Evolutionary conservation across 192 early-diverging fungal species (phyloP).

Genomic region (Neocallimastix lanati): DNA sequence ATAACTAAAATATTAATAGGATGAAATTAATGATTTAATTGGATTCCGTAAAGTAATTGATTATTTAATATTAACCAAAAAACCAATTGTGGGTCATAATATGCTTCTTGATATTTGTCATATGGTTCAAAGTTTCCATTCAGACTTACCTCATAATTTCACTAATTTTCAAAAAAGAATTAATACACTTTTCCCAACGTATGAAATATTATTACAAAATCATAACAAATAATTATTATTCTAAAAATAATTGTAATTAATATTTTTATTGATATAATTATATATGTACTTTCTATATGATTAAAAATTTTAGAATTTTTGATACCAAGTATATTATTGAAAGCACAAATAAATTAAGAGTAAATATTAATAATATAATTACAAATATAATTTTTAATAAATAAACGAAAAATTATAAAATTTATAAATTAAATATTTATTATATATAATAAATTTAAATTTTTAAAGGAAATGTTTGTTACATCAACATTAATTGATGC

Average conservation of each 20-base stretch:
- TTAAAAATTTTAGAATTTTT: slow-evolving; percentile 23
- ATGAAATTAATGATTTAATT: slow-evolving; percentile 24
- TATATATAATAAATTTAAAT: slow-evolving; percentile 3
- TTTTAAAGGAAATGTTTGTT: slow-evolving; percentile 9
- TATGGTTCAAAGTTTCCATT: slow-evolving; percentile 53
- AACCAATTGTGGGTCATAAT: slow-evolving; percentile 80
- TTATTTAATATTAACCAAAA: slow-evolving; percentile 39
- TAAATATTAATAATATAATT: no score
- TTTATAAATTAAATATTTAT: no score
- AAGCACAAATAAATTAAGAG: slow-evolving; percentile 19
- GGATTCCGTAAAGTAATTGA: slow-evolving; percentile 69
- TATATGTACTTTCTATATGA: not conserved
- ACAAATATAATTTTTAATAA: no score
- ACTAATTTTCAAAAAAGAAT: not conserved
- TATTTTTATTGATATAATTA: not conserved
- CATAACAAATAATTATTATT: no score
- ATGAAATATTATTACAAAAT: not conserved
- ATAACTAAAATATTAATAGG: no score
- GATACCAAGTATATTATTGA: slow-evolving; percentile 62
- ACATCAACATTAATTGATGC: slow-evolving; percentile 8
- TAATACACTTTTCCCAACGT: not conserved
- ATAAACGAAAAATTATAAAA: no score
- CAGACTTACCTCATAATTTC: slow-evolving; percentile 27
- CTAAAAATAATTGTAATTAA: not conserved
- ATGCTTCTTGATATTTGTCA: slow-evolving; percentile 75